Evolutionary conservation across 768 basidiomycete genomes (phyloP).

Genomic region (Russula lepida): DNA sequence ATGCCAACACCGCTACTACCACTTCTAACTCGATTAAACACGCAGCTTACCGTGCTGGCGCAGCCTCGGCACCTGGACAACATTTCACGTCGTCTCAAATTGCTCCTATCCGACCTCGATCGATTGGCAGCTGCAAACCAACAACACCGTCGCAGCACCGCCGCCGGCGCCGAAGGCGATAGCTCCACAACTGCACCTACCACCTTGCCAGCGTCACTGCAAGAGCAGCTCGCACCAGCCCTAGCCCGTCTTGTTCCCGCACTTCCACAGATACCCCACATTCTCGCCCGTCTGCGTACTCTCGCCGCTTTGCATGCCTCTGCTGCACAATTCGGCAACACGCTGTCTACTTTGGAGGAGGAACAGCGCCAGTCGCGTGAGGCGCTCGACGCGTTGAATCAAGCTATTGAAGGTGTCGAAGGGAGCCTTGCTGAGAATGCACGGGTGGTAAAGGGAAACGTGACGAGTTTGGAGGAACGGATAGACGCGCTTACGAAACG

Average conservation of each 20-base stretch:
- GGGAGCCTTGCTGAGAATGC: conserved; percentile 69
- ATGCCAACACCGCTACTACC: conserved; percentile 78
- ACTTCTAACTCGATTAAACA: conserved; percentile 71
- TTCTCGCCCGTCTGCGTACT: conserved; percentile 81
- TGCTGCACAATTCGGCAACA: conserved; percentile 67
- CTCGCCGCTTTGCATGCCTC: conserved; percentile 74
- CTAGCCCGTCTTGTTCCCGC: conserved; percentile 63
- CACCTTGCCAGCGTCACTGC: conserved; percentile 28
- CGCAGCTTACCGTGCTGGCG: conserved; percentile 79
- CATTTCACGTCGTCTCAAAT: conserved; percentile 86
- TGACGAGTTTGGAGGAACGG: conserved; percentile 56
- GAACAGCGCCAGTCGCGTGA: conserved; percentile 61
- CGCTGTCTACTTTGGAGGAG: conserved; percentile 57
- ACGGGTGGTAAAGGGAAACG: conserved; percentile 61
- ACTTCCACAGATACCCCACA: conserved; percentile 79
- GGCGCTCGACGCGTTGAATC: conserved; percentile 56
- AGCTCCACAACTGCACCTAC: conserved; percentile 11
- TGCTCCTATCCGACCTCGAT: conserved; percentile 88
- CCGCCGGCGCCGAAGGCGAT: conserved; percentile 2
- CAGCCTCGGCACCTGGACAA: conserved; percentile 96
- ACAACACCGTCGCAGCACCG: conserved; percentile 32
- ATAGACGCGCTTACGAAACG: conserved; percentile 41
- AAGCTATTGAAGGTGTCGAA: conserved; percentile 66
- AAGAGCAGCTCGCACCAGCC: conserved; percentile 60
- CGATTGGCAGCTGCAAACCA: conserved; percentile 45